phyloP scores from a whole-genome alignment of 768 basidiomycete genomes.

The Polyporus arcularius region DNA sequence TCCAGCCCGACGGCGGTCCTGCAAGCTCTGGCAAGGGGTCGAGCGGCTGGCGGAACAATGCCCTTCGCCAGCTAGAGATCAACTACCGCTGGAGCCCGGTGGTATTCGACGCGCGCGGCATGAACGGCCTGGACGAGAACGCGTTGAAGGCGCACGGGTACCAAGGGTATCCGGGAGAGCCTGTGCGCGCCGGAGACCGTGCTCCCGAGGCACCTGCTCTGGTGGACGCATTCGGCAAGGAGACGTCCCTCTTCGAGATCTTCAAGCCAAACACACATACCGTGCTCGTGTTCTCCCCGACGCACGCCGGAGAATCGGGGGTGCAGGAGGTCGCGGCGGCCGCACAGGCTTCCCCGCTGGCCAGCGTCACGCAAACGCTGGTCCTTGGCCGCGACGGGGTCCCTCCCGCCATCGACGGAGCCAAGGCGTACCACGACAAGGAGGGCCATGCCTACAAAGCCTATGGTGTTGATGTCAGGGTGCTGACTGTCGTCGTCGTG shows the following conservation, averaged over 20 bases:
- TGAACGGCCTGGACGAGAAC: slow-evolving; percentile 16
- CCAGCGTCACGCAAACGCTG: not conserved
- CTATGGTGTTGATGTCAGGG: slow-evolving; percentile 6
- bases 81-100: slow-evolving; percentile 56
- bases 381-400: not conserved
- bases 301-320: not conserved
- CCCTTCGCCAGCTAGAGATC: slow-evolving; percentile 46
- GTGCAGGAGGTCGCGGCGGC: not conserved
- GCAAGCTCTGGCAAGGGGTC: not conserved
- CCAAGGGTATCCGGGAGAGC: slow-evolving; percentile 11
- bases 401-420: not conserved
- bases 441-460: slow-evolving; percentile 12
- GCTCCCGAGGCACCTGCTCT: slow-evolving; percentile 46
- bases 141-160: slow-evolving; percentile 23
- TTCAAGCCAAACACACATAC: slow-evolving; percentile 33
- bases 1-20: not conserved
- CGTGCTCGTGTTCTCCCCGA: slow-evolving; percentile 30
- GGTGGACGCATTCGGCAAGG: slow-evolving; percentile 6
- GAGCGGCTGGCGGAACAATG: slow-evolving; percentile 11
- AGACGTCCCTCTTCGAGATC: slow-evolving; percentile 29
- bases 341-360: not conserved
- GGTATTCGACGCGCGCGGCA: slow-evolving; percentile 40
- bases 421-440: slow-evolving; percentile 6
- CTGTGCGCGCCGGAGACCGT: slow-evolving; percentile 45
- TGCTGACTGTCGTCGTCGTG: slow-evolving; percentile 8